phyloP scores from a whole-genome alignment of 768 basidiomycete species.

The Serpula lacrymans region DNA sequence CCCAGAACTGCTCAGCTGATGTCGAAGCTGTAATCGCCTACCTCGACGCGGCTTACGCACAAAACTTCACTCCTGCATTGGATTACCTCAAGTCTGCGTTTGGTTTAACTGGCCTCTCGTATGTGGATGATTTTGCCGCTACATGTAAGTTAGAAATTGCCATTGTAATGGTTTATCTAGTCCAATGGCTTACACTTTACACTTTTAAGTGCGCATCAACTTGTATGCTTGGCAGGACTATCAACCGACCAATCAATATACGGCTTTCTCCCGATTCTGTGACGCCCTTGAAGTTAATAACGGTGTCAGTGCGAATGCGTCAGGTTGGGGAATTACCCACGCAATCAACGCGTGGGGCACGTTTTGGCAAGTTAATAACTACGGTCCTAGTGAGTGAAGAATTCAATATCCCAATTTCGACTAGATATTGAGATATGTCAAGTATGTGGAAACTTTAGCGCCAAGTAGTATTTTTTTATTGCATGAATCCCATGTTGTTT shows the following conservation, averaged over 20 bases:
- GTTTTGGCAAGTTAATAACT: conserved; percentile 44
- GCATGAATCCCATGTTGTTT: background rate
- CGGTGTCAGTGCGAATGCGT: conserved; percentile 44
- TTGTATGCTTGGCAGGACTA: conserved; percentile 68
- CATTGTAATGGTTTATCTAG: background rate
- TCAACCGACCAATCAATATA: conserved; percentile 40
- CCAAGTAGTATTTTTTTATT: background rate
- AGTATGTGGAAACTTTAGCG: background rate
- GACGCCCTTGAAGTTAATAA: conserved; percentile 66
- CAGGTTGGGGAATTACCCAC: conserved; percentile 55
- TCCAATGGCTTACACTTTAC: background rate
- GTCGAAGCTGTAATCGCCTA: conserved; percentile 55
- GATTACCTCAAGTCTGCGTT: conserved; percentile 49
- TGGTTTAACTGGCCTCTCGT: conserved; percentile 48
- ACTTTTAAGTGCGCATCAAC: conserved; percentile 42
- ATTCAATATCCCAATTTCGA: background rate
- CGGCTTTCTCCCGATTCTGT: conserved; percentile 57
- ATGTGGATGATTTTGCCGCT: conserved; percentile 61
- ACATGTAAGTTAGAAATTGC: conserved; percentile 31
- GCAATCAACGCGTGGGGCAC: conserved; percentile 56
- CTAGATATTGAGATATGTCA: background rate
- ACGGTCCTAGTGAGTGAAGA: conserved; percentile 14
- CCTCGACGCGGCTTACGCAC: conserved; percentile 50
- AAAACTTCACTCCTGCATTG: conserved; percentile 41
- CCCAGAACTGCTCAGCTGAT: conserved; percentile 64